phyloP scores from a whole-genome alignment of 441 rosid genomes.

The Populus hybrid region DNA sequence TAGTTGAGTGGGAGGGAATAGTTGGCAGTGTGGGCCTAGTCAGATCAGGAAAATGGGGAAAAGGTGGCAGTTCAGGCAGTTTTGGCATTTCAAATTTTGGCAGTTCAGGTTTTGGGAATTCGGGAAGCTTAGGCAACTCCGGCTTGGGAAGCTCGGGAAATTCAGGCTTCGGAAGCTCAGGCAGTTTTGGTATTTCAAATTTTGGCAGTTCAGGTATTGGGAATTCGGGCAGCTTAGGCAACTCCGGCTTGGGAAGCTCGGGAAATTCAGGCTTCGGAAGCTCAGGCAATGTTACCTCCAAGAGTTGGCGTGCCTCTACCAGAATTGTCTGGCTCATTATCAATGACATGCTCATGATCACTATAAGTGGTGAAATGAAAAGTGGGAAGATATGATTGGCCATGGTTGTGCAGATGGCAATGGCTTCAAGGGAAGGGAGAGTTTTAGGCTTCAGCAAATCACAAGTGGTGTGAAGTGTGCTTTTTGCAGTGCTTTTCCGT shows the following conservation, averaged over 20 bases:
- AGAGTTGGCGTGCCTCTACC: background rate
- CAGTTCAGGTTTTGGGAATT: background rate
- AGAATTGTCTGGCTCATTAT: background rate
- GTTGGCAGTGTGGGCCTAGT: slow-evolving; percentile 18
- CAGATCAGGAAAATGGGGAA: slow-evolving; percentile 20
- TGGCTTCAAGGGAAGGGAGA: background rate
- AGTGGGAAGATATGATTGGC: background rate
- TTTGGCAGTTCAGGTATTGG: slow-evolving; percentile 14
- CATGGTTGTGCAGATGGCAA: slow-evolving; percentile 13
- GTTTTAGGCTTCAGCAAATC: background rate
- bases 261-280: background rate
- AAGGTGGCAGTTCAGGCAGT: slow-evolving; percentile 12
- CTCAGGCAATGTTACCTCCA: background rate
- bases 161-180: background rate
- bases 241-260: slow-evolving; percentile 9
- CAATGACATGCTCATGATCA: slow-evolving; percentile 5
- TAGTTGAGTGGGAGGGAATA: background rate
- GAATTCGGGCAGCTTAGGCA: background rate
- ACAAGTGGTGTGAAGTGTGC: background rate
- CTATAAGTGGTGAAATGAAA: background rate
- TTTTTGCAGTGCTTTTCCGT: background rate
- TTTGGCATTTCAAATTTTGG: background rate
- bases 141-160: slow-evolving; percentile 8
- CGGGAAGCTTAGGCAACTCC: slow-evolving; percentile 3
- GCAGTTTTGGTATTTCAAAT: slow-evolving; percentile 15